These are phyloP conservation scores for Trichoderma harzianum DNA, from an alignment of 2,329 filamentous ascomycete genomes.

Conservation along the genomic window DNA sequence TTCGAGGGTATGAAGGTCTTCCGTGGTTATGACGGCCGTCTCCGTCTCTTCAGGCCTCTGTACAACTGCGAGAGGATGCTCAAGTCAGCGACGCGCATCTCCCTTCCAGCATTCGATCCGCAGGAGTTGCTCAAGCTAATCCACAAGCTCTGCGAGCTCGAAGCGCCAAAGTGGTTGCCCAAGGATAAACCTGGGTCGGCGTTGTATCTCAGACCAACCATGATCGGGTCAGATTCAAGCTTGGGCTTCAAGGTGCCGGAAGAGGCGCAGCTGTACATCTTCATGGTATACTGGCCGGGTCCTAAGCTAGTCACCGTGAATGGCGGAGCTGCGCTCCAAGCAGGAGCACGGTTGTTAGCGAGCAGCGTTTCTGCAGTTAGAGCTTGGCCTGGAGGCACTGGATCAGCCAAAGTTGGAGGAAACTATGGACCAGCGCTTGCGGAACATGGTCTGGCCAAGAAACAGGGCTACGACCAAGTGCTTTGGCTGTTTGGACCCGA, in stretches of 20 bases:
- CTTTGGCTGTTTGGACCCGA: constrained; percentile 84
- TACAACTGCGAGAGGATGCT: constrained; percentile 66
- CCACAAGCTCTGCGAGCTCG: constrained; percentile 64
- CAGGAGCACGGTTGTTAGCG: background rate
- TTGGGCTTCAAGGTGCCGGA: background rate
- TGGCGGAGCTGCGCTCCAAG: background rate
- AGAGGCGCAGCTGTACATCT: background rate
- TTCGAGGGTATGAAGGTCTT: constrained; percentile 84
- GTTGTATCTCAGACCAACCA: constrained; percentile 80
- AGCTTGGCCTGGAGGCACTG: constrained; percentile 91
- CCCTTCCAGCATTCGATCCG: constrained; percentile 69
- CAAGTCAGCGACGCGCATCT: constrained; percentile 61
- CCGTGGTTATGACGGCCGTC: constrained; percentile 69
- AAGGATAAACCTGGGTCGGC: constrained; percentile 63
- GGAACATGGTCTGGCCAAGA: background rate
- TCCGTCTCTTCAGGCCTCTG: constrained; percentile 72
- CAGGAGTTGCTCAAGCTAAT: constrained; percentile 71
- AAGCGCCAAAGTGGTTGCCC: constrained; percentile 77
- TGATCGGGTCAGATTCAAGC: constrained; percentile 64
- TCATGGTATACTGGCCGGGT: background rate
- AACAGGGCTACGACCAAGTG: constrained; percentile 61
- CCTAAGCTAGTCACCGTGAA: background rate
- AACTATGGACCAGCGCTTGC: constrained; percentile 73
- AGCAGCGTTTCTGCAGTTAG: background rate
- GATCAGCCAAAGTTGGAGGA: constrained; percentile 86